These are phyloP conservation scores for Chloris gayana DNA, from an alignment of 176 grass and related monocot genomes.

Conservation along the genomic window DNA sequence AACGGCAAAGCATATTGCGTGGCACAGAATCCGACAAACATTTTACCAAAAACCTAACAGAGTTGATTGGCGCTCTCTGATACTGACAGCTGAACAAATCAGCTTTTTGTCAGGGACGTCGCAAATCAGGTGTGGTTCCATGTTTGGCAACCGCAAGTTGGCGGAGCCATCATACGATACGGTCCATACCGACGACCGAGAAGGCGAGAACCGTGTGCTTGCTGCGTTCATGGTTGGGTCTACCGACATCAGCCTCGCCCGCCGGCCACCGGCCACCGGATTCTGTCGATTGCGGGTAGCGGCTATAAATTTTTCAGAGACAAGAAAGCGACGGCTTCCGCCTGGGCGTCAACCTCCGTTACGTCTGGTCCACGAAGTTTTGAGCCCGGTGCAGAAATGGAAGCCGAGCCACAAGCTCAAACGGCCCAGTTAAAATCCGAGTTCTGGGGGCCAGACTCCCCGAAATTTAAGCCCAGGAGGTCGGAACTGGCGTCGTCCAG, in stretches of 20 bases:
- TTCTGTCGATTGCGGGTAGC: not conserved
- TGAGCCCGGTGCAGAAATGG: not conserved
- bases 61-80: not conserved
- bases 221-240: not conserved
- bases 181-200: not conserved
- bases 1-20: not conserved
- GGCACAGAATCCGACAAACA: not conserved
- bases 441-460: not conserved
- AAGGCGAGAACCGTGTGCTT: not conserved
- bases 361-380: not conserved
- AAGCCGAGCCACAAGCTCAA: not conserved
- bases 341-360: not conserved
- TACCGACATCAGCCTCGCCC: not conserved
- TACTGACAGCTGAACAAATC: not conserved
- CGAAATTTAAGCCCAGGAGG: not conserved
- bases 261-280: not conserved
- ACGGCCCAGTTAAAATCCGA: not conserved
- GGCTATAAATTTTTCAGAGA: not conserved
- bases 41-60: not conserved
- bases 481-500: not conserved
- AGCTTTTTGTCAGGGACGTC: not conserved
- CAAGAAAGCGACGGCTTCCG: not conserved
- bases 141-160: not conserved
- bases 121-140: not conserved
- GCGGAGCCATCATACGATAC: not conserved